Base-by-base conservation (phyloP, 164 flowering plant species). In the Echeveria elegans region DNA sequence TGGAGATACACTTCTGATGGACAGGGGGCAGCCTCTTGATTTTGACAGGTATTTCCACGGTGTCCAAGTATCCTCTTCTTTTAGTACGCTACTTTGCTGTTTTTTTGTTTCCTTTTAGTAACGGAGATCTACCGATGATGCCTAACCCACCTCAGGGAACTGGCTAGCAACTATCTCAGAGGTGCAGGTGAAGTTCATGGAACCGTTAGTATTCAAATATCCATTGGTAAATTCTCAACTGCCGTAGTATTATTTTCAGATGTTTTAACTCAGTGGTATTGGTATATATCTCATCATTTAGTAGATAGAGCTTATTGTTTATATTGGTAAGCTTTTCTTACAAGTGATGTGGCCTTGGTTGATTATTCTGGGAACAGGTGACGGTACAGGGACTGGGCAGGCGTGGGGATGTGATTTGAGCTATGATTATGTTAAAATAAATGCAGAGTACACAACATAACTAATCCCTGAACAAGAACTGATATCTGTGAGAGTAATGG, bases 401-500 rank as follows among this genome's bases (percentile, higher is more conserved):
- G 97, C 98, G n/a, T 90, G 97, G 96, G 98, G 98, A 24, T 90
- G 98, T 52, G 98, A 94, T 66, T 69, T 94, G 32, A 94, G 99
- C 66, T 94, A 91, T 61, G 96, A 91, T 50, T 94, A 91, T 70
- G 99, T 94, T 68, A 91, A 88, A 70, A 94, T 94, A 68, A 94
- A 94, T 71, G 97, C 97, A 3, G 97, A 89, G 72, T 94, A 94
- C 79, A 94, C 96, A 6, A 88, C 99, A 9, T 93, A 72, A 73
- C 16, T 19, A 2, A 12, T 56, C 28, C 58, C 2, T 5, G 10
- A 48, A 21, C 15, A 3, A 24, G 30, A 53, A 24, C 19, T n/a
- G 14, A 11, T 53, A 24, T 0, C 14, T 26, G 9, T 2, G 31
- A 53, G 60, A 26, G 18, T 43, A 43, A 3, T 38, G 41, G 8